Base-by-base conservation (phyloP, 202 grass and related monocot genomes). In the Zizania palustris region DNA sequence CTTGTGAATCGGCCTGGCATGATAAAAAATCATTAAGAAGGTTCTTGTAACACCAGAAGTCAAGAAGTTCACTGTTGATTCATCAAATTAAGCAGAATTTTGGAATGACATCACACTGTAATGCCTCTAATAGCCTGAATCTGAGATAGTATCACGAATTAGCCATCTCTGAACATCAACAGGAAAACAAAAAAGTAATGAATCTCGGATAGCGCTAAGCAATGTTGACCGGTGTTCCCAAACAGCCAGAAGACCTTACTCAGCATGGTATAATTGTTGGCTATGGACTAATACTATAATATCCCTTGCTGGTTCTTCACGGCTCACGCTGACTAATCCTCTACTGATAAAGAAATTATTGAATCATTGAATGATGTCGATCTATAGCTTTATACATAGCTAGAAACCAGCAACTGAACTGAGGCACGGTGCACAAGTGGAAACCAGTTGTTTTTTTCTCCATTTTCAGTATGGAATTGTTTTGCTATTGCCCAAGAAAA, bases 1-100 rank as follows among this genome's bases (percentile, higher is more conserved):
- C 35, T 78, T 83, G 55, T 38, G 9, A 78, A 67, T 37, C 4
- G 18, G 69, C 66, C 53, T 61, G 43, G 36, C 40, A 38, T 73
- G 58, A 83, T 39, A 69, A 44, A 45, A 51, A 69, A 60, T 50
- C 70, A 60, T 59, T 44, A 8, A 53, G 38, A 57, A 34, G 38
- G 9, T 85, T 11, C 71, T 79, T 44, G 16, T 7, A 60, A 60
- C 35, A 65, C 1, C 63, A 35, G 16, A 72, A 77, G 10, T 72
- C 22, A 73, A 78, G 36, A 73, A 67, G 22, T 54, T 21, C 37
- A 14, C 45, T 15, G 60, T 68, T 38, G 12, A 76, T 72, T 49
- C 50, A 69, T 68, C 74, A 62, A 36, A 44, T 67, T 19, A 13
- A 66, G 37, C 36, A 45, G 4, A 16, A 19, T 68, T 7, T 46